Evolutionary conservation across 2,329 filamentous ascomycete species (phyloP).

Genomic region (Xylariaceae sp.): DNA sequence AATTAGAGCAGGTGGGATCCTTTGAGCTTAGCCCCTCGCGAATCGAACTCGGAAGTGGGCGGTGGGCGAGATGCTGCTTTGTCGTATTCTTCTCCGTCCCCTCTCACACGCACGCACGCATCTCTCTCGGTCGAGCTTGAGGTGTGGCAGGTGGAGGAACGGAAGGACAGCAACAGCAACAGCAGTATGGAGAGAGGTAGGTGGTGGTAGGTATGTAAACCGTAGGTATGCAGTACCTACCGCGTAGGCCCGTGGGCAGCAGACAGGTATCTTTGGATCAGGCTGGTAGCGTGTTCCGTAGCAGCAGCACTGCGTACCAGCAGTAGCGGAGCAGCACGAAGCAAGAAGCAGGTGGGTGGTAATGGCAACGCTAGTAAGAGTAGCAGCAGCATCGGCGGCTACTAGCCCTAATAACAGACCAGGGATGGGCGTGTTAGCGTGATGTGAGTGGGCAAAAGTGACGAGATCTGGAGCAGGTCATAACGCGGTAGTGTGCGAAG

Average conservation of each 20-base stretch:
- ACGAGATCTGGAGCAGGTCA: constrained; percentile 8
- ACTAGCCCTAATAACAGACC: constrained; percentile 2
- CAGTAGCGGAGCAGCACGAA: not conserved
- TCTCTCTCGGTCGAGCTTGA: constrained; percentile 19
- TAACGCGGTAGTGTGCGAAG: not conserved
- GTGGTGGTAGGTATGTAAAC: not conserved
- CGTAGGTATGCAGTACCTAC: constrained; percentile 3
- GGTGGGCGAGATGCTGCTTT: constrained; percentile 8
- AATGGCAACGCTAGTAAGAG: not conserved
- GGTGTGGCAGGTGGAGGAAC: constrained; percentile 18
- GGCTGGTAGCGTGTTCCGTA: no score
- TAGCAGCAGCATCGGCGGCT: constrained; percentile 6
- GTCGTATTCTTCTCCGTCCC: constrained; percentile 17
- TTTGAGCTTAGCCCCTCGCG: constrained; percentile 4
- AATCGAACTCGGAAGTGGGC: constrained; percentile 17
- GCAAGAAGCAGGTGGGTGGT: not conserved
- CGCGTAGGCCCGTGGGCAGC: no score
- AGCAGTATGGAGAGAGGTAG: not conserved
- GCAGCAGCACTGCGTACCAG: not conserved
- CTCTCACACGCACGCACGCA: constrained; percentile 5
- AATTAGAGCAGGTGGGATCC: not conserved
- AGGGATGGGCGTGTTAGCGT: constrained; percentile 6
- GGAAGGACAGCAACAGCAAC: not conserved
- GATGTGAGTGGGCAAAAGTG: constrained; percentile 18
- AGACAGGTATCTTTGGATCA: no score